These are phyloP conservation scores for Phialophora macrospora DNA, from an alignment of 2,329 filamentous ascomycete species.

Conservation along the genomic window DNA sequence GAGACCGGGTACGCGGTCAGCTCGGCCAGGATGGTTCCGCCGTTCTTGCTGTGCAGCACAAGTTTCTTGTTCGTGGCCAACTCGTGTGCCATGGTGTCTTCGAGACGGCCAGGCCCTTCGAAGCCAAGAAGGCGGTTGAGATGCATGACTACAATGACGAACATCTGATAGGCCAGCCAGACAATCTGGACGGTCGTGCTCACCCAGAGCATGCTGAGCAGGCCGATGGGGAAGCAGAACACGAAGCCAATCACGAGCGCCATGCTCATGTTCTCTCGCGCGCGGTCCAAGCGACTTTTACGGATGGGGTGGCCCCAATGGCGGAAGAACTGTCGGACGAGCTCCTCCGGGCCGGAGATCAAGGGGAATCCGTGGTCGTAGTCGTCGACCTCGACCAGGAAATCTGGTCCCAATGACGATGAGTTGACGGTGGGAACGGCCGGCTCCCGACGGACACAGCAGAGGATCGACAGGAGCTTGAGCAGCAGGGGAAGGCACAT, in stretches of 20 bases:
- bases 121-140: constrained; percentile 2
- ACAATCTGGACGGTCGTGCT: constrained; percentile 2
- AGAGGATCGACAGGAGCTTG: constrained; percentile 3
- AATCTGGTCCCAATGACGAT: not conserved
- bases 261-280: constrained; percentile 5
- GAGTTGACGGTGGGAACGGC: not conserved
- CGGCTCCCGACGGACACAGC: constrained; percentile 2
- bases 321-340: constrained; percentile 2
- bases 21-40: not conserved
- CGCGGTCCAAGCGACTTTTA: not conserved
- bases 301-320: constrained; percentile 6
- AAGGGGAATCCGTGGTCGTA: constrained; percentile 10
- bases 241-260: constrained; percentile 1
- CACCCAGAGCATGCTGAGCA: constrained; percentile 6
- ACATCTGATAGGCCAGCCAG: constrained; percentile 11
- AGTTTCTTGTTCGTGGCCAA: not conserved
- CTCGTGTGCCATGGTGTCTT: constrained; percentile 8
- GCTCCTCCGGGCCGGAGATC: constrained; percentile 2
- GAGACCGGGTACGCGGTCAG: not conserved
- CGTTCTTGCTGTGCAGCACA: constrained; percentile 7
- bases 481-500: constrained; percentile 3
- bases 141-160: constrained; percentile 7
- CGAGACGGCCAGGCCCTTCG: constrained; percentile 4
- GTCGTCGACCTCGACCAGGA: constrained; percentile 6
- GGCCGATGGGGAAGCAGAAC: constrained; percentile 3